A percentile compares a stretch with the other conserved stretches of the same genome.
phyloP scores from a whole-genome alignment of 2,329 filamentous ascomycete species.

The Colletotrichum ledebouriae region DNA sequence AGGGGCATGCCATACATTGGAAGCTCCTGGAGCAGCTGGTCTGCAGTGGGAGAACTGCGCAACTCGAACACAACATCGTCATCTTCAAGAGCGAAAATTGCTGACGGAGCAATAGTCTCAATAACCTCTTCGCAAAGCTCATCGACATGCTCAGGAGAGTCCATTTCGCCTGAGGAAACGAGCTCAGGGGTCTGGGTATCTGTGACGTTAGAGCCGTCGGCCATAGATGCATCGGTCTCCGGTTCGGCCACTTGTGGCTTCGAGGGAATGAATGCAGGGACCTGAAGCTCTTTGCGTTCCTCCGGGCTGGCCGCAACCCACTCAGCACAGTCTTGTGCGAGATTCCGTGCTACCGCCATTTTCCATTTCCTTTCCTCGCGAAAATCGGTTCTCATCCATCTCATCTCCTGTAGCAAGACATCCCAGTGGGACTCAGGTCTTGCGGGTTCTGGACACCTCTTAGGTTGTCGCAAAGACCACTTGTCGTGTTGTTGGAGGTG shows the following conservation, averaged over 20 bases:
- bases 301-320: slow-evolving; percentile 78
- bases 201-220: slow-evolving; percentile 50
- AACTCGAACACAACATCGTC: slow-evolving; percentile 87
- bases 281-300: slow-evolving; percentile 76
- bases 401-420: slow-evolving; percentile 88
- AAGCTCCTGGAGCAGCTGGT: slow-evolving; percentile 83
- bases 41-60: slow-evolving; percentile 78
- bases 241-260: slow-evolving; percentile 49
- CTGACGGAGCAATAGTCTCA: slow-evolving; percentile 75
- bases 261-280: slow-evolving; percentile 68
- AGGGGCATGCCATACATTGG: slow-evolving; percentile 81
- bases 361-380: slow-evolving; percentile 96
- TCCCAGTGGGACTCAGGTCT: slow-evolving; percentile 87
- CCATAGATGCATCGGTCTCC: slow-evolving; percentile 52
- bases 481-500: slow-evolving; percentile 90
- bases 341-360: slow-evolving; percentile 80
- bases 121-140: slow-evolving; percentile 57
- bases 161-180: slow-evolving; percentile 73
- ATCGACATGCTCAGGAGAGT: slow-evolving; percentile 63
- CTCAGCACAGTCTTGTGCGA: slow-evolving; percentile 86
- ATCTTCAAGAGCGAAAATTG: slow-evolving; percentile 85
- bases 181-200: slow-evolving; percentile 76
- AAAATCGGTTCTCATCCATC: slow-evolving; percentile 98
- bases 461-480: slow-evolving; percentile 92
- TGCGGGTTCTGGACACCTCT: slow-evolving; percentile 84